phyloP scores from a whole-genome alignment of 371 early-diverging fungal species.

The Cokeromyces recurvatus region DNA sequence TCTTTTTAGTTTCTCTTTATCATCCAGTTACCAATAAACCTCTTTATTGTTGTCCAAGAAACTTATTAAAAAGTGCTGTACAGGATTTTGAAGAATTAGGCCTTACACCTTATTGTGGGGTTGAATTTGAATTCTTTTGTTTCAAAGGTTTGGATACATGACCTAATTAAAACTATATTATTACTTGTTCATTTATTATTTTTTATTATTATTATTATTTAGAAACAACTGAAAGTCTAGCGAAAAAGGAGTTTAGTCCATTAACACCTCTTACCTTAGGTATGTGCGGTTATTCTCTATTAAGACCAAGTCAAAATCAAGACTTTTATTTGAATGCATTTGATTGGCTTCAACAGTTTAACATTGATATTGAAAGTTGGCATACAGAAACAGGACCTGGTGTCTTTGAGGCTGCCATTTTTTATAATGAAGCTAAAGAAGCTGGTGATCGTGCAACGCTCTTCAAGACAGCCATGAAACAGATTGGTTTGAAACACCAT shows the following conservation, averaged over 20 bases:
- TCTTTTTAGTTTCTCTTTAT: conserved; percentile 67
- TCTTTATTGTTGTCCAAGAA: conserved; percentile 65
- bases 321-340: conserved; percentile 71
- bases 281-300: conserved; percentile 80
- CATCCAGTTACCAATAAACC: conserved; percentile 54
- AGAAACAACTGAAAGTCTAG: conserved; percentile 68
- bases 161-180: background rate
- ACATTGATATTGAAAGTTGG: conserved; percentile 70
- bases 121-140: conserved; percentile 83
- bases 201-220: background rate
- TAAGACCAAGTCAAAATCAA: conserved; percentile 69
- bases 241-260: conserved; percentile 50
- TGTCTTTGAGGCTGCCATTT: conserved; percentile 78
- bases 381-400: conserved; percentile 89
- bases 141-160: conserved; percentile 65
- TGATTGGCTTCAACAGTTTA: conserved; percentile 59
- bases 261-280: conserved; percentile 65
- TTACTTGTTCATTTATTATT: background rate
- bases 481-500: conserved; percentile 64
- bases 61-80: conserved; percentile 52
- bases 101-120: conserved; percentile 61
- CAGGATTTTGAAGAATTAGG: conserved; percentile 42
- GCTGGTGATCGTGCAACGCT: conserved; percentile 74
- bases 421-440: conserved; percentile 59
- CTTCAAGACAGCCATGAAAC: conserved; percentile 78